Evolutionary conservation across 2,329 filamentous ascomycete species (phyloP).

Genomic region (Microsporum ferrugineum): DNA sequence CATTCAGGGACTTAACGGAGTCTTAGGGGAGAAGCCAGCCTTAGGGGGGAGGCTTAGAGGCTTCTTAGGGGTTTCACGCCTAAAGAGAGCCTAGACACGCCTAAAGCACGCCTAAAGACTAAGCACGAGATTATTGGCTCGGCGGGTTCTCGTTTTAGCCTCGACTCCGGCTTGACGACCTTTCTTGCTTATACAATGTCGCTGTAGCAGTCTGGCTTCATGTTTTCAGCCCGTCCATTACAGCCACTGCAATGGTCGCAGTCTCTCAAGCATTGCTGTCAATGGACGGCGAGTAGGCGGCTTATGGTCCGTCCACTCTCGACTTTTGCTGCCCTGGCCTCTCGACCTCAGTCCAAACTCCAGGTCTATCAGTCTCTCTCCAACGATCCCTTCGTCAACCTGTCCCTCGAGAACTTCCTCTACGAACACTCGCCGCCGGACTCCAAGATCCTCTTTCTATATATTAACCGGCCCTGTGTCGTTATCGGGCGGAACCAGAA

Average conservation of each 20-base stretch:
- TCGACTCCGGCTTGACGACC: background rate
- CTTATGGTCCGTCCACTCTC: background rate
- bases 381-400: conserved; percentile 71
- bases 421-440: conserved; percentile 60
- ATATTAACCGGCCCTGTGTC: conserved; percentile 75
- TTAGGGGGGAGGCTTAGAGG: background rate
- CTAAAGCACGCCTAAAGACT: background rate
- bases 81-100: background rate
- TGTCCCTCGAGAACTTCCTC: conserved; percentile 86
- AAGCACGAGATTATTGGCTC: background rate
- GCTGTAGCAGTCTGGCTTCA: background rate
- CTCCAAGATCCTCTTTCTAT: conserved; percentile 73
- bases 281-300: conserved; percentile 1
- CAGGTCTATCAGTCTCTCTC: conserved; percentile 64
- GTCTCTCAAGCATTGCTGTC: background rate
- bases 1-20: background rate
- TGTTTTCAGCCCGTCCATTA: conserved; percentile 1
- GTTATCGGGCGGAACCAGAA: conserved; percentile 96
- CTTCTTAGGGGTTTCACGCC: background rate
- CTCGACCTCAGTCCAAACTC: conserved; percentile 21
- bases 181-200: background rate
- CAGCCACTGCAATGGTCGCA: conserved; percentile 1
- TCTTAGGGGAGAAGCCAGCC: background rate
- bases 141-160: background rate
- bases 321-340: conserved; percentile 1